Evolutionary conservation across 2,329 filamentous ascomycete species (phyloP).

Genomic region (Sarocladium kiliense): DNA sequence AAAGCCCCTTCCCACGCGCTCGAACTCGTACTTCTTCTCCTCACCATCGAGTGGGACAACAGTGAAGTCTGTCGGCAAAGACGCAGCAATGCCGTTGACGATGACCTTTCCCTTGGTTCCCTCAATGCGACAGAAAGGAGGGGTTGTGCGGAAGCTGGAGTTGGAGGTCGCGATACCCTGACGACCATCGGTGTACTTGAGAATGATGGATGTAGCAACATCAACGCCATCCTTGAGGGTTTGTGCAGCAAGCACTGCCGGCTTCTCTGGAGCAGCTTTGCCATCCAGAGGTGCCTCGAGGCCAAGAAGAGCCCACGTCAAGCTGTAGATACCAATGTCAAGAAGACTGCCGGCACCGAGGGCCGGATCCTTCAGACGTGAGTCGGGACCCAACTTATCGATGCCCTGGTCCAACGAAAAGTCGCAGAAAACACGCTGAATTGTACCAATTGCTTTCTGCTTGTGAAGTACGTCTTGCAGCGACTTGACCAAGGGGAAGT

Average conservation of each 20-base stretch:
- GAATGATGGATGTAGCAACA: conserved; percentile 28
- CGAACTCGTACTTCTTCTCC: conserved; percentile 30
- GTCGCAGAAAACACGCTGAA: conserved; percentile 33
- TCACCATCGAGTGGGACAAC: conserved; percentile 24
- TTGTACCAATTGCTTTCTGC: conserved; percentile 32
- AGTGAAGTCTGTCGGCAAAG: conserved; percentile 29
- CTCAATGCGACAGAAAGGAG: conserved; percentile 33
- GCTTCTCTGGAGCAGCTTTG: conserved; percentile 16
- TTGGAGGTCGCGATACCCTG: conserved; percentile 38
- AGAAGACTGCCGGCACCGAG: conserved; percentile 37
- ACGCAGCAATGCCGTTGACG: conserved; percentile 27
- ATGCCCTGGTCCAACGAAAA: conserved; percentile 33
- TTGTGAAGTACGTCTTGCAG: conserved; percentile 30
- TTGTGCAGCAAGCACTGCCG: conserved; percentile 31
- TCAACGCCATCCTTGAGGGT: conserved; percentile 29
- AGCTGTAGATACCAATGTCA: conserved; percentile 38
- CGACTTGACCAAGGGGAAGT: conserved; percentile 30
- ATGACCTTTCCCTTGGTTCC: conserved; percentile 31
- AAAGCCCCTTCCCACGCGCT: conserved; percentile 30
- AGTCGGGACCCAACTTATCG: conserved; percentile 21
- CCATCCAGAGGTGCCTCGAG: conserved; percentile 25
- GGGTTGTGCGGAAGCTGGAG: conserved; percentile 19
- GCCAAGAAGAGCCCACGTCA: conserved; percentile 33
- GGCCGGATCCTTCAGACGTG: conserved; percentile 28
- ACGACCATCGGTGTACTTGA: conserved; percentile 31